Percentiles rank a stretch among this genome's conserved stretches.
Evolutionary conservation across 371 early-diverging fungal genomes (phyloP).

Genomic region (Mortierella polycephala): DNA sequence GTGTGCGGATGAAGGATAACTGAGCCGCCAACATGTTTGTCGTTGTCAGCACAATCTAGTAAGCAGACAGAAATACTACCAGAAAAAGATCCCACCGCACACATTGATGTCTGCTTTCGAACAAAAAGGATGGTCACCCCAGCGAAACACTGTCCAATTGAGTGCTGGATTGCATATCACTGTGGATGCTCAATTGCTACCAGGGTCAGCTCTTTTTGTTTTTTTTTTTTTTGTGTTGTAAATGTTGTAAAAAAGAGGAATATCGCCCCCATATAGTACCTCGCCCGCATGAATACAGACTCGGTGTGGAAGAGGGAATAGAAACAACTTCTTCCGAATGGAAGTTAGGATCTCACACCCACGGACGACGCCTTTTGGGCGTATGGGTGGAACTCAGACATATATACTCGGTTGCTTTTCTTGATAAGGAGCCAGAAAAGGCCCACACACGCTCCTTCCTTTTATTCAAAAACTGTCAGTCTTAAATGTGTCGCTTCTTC

Average conservation of each 20-base stretch:
- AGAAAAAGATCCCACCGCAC: too few species aligned
- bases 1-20: too few species aligned
- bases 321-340: constrained; percentile 22
- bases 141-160: too few species aligned
- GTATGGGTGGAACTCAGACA: constrained; percentile 40
- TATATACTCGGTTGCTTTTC: constrained; percentile 26
- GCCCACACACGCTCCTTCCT: not conserved
- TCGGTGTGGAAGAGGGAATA: constrained; percentile 49
- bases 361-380: constrained; percentile 29
- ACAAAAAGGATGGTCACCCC: too few species aligned
- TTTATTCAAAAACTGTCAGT: not conserved
- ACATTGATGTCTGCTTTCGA: too few species aligned
- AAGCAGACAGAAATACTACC: too few species aligned
- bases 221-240: constrained; percentile 2
- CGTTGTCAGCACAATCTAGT: too few species aligned
- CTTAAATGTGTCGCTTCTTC: too few species aligned
- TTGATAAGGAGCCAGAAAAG: constrained; percentile 3
- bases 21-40: too few species aligned
- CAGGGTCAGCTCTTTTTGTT: not conserved
- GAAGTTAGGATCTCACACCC: constrained; percentile 40
- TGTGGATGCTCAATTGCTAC: too few species aligned
- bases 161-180: too few species aligned
- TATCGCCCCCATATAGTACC: constrained; percentile 47
- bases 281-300: constrained; percentile 32
- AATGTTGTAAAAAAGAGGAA: not conserved